Base-by-base conservation (phyloP, 1,139 yeast species). In the Nakaseomyces sp. region DNA sequence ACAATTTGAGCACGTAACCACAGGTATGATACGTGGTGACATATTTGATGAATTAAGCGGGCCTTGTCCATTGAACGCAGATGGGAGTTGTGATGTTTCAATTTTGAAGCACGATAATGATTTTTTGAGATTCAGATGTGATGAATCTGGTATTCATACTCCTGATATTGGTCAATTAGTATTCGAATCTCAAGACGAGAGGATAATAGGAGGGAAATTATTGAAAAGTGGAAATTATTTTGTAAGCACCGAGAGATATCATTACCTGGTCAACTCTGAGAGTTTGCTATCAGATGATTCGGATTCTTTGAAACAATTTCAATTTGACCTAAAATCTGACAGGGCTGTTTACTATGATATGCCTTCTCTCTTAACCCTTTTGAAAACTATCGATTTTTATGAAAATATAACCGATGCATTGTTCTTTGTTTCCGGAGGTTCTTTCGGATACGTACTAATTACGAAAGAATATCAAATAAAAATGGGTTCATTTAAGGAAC, bases 1-100 rank as follows among this genome's bases (percentile, higher is more conserved):
- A 20, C 28, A 35, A 22, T 35, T 35, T 22, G 38, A 35, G 12
- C 22, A 35, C 22, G 12, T 35, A 4, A 20, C 38, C n/a, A 35
- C 38, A 2, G 22, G 20, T 13, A 35, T 20, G 38, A 8, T 22
- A 5, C 12, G 18, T 35, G 38, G 28, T 13, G n/a, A 20, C 12
- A 16, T 35, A 32, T 18, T 32, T 9, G 8, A 10, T 4, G 36
- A 24, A 32, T 17, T 32, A 19, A 32, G 36, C 36, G 36, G 36
- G 24, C 36, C 36, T 32, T 32, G 24, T 32, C 36, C 36, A 8
- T 8, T 13, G n/a, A 32, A 19, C 18, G 24, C n/a, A 18, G 36
- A 32, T 7, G 13, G 12, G 2, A 12, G 24, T 17, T 32, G 36
- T 9, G 10, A 17, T 10, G 7, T 32, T 4, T 19, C 24, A 13